Evolutionary conservation across 192 early-diverging fungal genomes (phyloP), one percentile per base, ranked within the genome.

Genomic region (Coemansia sp.): DNA sequence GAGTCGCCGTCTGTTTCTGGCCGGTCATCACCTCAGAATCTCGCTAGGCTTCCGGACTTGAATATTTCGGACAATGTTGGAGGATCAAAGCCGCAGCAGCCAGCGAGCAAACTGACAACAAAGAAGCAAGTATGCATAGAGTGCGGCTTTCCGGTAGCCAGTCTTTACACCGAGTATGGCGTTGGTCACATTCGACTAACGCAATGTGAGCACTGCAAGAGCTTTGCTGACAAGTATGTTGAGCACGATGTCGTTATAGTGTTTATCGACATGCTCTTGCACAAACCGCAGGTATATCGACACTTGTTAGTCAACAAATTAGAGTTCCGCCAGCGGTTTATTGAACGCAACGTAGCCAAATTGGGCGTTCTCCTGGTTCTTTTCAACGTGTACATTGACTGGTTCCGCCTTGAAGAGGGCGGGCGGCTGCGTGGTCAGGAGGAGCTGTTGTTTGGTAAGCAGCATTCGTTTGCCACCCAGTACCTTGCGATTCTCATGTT

Each of bases 311-410:
- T 93, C 68, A 97, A 97, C 80, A 86, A 91, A 61, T 81, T 91
- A 61, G 82, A 84, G 52, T 89, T 90, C 63, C 82, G 72, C 40
- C 75, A 55, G n/a, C 70, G 68, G 12, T 49, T 44, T 16, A 70
- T 82, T 36, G 71, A 95, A 87, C 85, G 78, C 55, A 89, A 89
- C 66, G 87, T 94, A 13, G 71, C 86, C 65, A 93, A 94, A 63
- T 85, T 97, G 38, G 90, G 89, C 7, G 77, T 97, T 5, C 86
- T 97, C 9, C 75, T 97, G 44, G 85, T 95, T 24, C 77, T 97
- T 15, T 97, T 97, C 74, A 94, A 94, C 85, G 95, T 97, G 55
- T 95, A 95, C 74, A 93, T 95, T 63, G 94, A 95, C 73, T 97
- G 94, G 95, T 93, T 92, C 85, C 87, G 90, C n/a, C 69, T 97